Conservation (phyloP, 306 rosid species). For the Ormosia semicastrata region DNA sequence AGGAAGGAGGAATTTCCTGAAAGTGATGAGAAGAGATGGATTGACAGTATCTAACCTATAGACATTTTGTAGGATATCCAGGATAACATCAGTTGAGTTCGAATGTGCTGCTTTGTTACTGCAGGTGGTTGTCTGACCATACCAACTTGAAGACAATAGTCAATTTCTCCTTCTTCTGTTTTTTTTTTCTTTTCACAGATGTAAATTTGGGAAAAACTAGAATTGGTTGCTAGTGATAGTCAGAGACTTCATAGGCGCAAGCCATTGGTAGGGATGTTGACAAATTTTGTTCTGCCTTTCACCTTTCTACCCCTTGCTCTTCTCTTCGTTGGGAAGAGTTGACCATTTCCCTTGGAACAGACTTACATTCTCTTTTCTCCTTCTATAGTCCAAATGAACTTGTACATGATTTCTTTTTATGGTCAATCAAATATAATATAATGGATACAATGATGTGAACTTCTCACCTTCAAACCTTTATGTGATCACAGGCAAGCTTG, state of each 20-base stretch:
- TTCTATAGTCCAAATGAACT: neutral
- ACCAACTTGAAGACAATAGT: conserved; percentile 17
- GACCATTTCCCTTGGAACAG: conserved; percentile 1
- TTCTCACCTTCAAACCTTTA: neutral
- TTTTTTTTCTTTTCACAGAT: neutral
- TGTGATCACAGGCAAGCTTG: neutral
- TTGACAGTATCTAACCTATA: conserved; percentile 12
- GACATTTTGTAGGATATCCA: conserved; percentile 15
- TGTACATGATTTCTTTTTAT: conserved; percentile 12
- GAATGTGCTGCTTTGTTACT: conserved; percentile 9
- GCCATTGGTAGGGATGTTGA: conserved; percentile 3
- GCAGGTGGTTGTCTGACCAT: conserved; percentile 14
- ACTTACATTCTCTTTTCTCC: neutral
- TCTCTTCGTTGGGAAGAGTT: conserved; percentile 20
- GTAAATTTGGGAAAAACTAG: conserved; percentile 26
- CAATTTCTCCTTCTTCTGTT: neutral
- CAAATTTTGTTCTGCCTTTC: neutral
- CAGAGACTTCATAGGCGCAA: conserved; percentile 2
- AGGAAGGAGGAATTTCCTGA: conserved; percentile 2
- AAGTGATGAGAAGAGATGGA: conserved; percentile 22
- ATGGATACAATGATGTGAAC: conserved; percentile 7
- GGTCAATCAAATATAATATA: neutral
- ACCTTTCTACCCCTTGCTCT: neutral
- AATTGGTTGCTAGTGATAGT: conserved; percentile 22
- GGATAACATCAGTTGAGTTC: neutral